Evolutionary conservation across 1,284 basidiomycete species (phyloP).

Genomic region (Trametes polyzona): DNA sequence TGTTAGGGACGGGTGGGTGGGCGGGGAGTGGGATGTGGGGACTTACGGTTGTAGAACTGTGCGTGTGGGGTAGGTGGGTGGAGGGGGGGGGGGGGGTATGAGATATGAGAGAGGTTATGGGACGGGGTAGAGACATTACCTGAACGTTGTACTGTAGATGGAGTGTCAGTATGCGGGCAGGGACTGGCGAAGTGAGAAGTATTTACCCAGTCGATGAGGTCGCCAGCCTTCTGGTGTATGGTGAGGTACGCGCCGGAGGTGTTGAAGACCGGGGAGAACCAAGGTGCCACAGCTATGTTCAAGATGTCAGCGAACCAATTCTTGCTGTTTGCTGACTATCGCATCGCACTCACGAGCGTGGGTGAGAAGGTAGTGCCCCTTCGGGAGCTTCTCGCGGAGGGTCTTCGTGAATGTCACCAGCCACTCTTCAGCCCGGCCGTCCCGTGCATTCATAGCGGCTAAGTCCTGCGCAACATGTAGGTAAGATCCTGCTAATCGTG

Average conservation of each 20-base stretch:
- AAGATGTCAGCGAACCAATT: too few species aligned
- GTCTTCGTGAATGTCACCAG: conserved; percentile 46
- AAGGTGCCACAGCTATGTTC: conserved; percentile 49
- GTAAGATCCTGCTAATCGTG: neutral
- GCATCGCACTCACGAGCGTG: conserved; percentile 37
- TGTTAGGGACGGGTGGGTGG: neutral
- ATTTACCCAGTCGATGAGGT: conserved; percentile 41
- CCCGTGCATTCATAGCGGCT: conserved; percentile 43
- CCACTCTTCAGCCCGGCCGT: conserved; percentile 44
- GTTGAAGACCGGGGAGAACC: conserved; percentile 54
- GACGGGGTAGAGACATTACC: conserved; percentile 25
- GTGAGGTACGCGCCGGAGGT: conserved; percentile 60
- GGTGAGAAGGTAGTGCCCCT: conserved; percentile 38
- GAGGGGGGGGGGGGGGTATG: neutral
- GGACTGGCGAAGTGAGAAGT: neutral
- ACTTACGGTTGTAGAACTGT: conserved; percentile 67
- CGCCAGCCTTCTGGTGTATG: conserved; percentile 56
- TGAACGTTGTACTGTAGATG: conserved; percentile 48
- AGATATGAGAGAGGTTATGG: neutral
- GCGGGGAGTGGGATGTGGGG: neutral
- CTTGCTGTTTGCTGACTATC: neutral
- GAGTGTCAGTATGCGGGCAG: neutral
- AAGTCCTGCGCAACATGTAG: conserved; percentile 40
- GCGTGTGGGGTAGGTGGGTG: too few species aligned
- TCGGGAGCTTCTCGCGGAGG: conserved; percentile 37